Evolutionary conservation across 2,329 filamentous ascomycete genomes (phyloP).

Genomic region (Aspergillus terreus): DNA sequence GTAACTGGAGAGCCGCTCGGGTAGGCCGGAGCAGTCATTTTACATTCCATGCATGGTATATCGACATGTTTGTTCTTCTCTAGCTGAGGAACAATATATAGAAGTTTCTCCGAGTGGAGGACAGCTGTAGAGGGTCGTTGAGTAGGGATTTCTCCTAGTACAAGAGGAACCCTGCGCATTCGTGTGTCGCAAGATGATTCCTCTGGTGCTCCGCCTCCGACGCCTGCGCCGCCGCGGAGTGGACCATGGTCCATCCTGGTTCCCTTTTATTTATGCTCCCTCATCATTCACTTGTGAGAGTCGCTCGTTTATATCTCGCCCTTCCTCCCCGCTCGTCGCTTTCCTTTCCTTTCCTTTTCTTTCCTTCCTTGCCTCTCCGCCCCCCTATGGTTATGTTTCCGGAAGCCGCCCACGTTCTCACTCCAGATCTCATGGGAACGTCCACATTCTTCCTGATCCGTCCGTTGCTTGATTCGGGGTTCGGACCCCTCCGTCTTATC

Average conservation of each 20-base stretch:
- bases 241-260: conserved; percentile 12
- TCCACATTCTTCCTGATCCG: conserved; percentile 26
- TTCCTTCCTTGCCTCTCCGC: conserved; percentile 2
- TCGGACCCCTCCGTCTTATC: conserved; percentile 14
- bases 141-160: no score
- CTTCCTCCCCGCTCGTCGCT: conserved; percentile 1
- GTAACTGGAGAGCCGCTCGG: neutral
- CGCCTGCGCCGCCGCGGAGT: conserved; percentile 8
- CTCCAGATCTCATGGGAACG: conserved; percentile 19
- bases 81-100: no score
- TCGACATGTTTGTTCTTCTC: no score
- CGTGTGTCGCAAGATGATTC: no score
- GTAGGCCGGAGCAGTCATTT: neutral
- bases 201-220: conserved; percentile 15
- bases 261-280: conserved; percentile 6
- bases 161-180: no score
- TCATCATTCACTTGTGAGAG: neutral
- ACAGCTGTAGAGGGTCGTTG: no score
- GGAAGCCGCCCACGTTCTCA: conserved; percentile 13
- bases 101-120: no score
- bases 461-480: conserved; percentile 11
- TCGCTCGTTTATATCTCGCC: conserved; percentile 3
- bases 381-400: conserved; percentile 17
- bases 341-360: conserved; percentile 3
- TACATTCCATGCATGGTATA: no score